Conservation (phyloP, 2,329 filamentous ascomycete genomes). For the Pseudocercospora musae region DNA sequence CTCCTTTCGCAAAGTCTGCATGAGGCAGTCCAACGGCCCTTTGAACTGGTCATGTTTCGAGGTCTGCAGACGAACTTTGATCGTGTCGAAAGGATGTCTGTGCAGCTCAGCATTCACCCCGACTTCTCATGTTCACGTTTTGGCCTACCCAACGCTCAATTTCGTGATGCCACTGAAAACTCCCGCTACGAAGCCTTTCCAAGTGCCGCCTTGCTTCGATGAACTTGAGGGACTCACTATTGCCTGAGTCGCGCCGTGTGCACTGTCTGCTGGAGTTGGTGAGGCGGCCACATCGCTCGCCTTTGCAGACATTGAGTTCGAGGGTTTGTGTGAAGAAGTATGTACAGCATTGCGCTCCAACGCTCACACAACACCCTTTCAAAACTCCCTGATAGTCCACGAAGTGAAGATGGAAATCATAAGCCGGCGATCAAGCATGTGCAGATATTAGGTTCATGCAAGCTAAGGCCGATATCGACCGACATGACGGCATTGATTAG, state of each 20-base stretch:
- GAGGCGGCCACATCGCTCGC: constrained; percentile 26
- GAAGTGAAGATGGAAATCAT: background rate
- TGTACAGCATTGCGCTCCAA: background rate
- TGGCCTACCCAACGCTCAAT: constrained; percentile 62
- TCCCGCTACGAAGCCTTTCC: constrained; percentile 96
- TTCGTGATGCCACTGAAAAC: constrained; percentile 93
- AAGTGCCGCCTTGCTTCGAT: constrained; percentile 51
- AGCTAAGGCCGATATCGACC: background rate
- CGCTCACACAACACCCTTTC: background rate
- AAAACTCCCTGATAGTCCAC: background rate
- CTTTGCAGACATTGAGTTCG: constrained; percentile 41
- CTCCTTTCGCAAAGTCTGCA: constrained; percentile 81
- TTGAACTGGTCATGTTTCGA: constrained; percentile 72
- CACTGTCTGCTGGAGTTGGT: constrained; percentile 16
- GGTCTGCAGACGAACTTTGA: constrained; percentile 95
- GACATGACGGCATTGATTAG: constrained; percentile 5
- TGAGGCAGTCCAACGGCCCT: constrained; percentile 80
- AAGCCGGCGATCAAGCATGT: background rate
- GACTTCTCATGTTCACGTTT: background rate
- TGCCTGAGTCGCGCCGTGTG: constrained; percentile 18
- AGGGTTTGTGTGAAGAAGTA: background rate
- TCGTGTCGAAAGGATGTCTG: constrained; percentile 80
- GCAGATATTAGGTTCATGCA: background rate
- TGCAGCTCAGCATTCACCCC: constrained; percentile 30
- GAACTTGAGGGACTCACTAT: constrained; percentile 7